Conservation (phyloP, 345 rosid genomes). For the Lumnitzera littorea region DNA sequence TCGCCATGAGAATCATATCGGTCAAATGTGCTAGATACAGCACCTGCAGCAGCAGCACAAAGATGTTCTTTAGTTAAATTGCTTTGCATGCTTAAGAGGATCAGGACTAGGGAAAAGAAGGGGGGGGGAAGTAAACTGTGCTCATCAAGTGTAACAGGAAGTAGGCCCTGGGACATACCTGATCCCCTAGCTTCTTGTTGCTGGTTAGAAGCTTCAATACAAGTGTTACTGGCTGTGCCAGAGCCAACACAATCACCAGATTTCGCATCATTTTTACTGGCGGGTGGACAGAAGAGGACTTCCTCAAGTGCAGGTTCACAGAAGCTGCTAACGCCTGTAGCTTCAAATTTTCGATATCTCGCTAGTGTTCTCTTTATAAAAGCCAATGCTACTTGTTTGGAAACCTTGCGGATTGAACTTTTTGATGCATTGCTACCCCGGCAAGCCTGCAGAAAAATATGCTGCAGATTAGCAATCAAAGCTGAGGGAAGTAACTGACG, state of each 20-base stretch:
- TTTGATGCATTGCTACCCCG: constrained; percentile 63
- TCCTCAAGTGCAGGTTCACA: constrained; percentile 65
- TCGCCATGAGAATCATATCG: constrained; percentile 25
- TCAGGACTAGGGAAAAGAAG: too few species aligned
- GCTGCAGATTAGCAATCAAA: too few species aligned
- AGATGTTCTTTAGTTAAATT: too few species aligned
- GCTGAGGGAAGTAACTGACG: too few species aligned
- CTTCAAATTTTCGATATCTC: constrained; percentile 72
- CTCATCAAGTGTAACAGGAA: too few species aligned
- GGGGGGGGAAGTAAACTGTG: too few species aligned
- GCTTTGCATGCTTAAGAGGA: too few species aligned
- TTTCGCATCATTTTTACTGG: constrained; percentile 65
- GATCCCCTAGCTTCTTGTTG: constrained; percentile 77
- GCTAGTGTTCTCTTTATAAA: constrained; percentile 67
- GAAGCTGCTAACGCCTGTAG: constrained; percentile 73
- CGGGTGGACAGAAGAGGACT: constrained; percentile 52
- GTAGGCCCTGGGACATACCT: constrained; percentile 31
- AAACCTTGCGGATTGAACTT: constrained; percentile 52
- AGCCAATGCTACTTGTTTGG: constrained; percentile 68
- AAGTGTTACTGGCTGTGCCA: constrained; percentile 88
- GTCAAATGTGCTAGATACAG: constrained; percentile 50
- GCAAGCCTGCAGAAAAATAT: constrained; percentile 42
- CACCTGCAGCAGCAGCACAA: constrained; percentile 36
- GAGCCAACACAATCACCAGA: constrained; percentile 88
- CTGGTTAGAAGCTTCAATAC: constrained; percentile 60